phyloP scores from a whole-genome alignment of 2,329 filamentous ascomycete species.

The Coniochaeta pulveracea region DNA sequence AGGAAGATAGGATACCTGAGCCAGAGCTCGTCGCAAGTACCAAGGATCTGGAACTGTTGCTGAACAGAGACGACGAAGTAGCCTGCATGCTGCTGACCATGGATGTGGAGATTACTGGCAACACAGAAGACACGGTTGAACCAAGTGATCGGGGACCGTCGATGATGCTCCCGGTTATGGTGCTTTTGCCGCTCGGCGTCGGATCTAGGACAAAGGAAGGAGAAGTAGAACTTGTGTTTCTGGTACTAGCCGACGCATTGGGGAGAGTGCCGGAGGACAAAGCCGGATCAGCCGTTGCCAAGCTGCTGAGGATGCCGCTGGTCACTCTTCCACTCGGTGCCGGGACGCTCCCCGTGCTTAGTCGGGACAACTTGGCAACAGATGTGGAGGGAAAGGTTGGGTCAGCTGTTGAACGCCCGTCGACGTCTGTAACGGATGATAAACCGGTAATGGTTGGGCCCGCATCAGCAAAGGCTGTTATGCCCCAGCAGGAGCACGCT shows the following conservation, averaged over 20 bases:
- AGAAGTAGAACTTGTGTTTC: too few relatives aligned
- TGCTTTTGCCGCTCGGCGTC: too few relatives aligned
- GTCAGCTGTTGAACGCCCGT: neutral
- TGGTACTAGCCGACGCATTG: too few relatives aligned
- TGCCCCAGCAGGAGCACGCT: slow-evolving; percentile 3
- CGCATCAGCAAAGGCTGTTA: neutral
- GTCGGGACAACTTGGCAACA: too few relatives aligned
- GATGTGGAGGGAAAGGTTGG: neutral
- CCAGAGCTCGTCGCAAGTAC: too few relatives aligned
- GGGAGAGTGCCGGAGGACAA: too few relatives aligned
- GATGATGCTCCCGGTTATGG: too few relatives aligned
- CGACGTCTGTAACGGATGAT: neutral
- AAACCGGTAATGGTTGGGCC: neutral
- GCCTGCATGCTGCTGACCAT: neutral
- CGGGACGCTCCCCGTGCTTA: too few relatives aligned
- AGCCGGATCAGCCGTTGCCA: neutral
- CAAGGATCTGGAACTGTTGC: neutral
- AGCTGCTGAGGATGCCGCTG: too few relatives aligned
- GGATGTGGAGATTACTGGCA: neutral
- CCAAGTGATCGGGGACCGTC: neutral
- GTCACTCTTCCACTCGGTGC: too few relatives aligned
- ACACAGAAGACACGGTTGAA: neutral
- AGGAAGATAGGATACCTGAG: neutral
- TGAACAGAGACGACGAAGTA: neutral
- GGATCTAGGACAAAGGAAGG: too few relatives aligned